phyloP scores from a whole-genome alignment of 2,329 filamentous ascomycete genomes.

The Zymoseptoria ardabiliae region DNA sequence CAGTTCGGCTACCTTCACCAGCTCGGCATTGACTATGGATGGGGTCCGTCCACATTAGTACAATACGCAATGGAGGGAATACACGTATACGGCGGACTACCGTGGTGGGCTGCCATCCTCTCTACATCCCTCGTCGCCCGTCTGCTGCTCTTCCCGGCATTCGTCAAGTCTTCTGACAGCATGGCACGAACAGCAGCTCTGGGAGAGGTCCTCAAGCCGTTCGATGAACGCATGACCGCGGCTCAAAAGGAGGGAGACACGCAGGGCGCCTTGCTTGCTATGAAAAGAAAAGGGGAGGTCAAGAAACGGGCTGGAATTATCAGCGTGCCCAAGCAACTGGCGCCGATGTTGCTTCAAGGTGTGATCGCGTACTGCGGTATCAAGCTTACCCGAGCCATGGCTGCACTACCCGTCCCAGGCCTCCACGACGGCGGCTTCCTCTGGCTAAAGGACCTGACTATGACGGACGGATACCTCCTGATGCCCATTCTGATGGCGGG shows the following conservation, averaged over 20 bases:
- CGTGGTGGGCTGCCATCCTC: conserved; percentile 76
- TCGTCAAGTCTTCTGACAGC: conserved; percentile 54
- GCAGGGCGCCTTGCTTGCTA: conserved; percentile 39
- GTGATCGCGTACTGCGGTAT: conserved; percentile 77
- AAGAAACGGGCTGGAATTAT: conserved; percentile 49
- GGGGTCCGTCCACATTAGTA: conserved; percentile 65
- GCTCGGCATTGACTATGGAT: conserved; percentile 82
- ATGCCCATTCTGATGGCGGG: conserved; percentile 49
- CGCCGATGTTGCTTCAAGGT: conserved; percentile 53
- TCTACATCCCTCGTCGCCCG: conserved; percentile 60
- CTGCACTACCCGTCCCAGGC: conserved; percentile 69
- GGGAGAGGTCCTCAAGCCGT: conserved; percentile 49
- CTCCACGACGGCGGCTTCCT: conserved; percentile 61
- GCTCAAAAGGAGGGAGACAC: conserved; percentile 41
- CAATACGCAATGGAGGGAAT: conserved; percentile 75
- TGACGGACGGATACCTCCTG: conserved; percentile 68
- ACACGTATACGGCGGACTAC: conserved; percentile 65
- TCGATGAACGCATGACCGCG: conserved; percentile 49
- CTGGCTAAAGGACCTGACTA: conserved; percentile 75
- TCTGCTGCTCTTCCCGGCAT: conserved; percentile 57
- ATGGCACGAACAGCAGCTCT: conserved; percentile 56
- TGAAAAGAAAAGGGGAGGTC: conserved; percentile 44
- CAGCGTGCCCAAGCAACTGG: conserved; percentile 42
- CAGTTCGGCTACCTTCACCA: conserved; percentile 74
- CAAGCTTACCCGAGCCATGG: conserved; percentile 67